phyloP scores from a whole-genome alignment of 1,284 basidiomycete genomes.

The Xanthoconium separans region DNA sequence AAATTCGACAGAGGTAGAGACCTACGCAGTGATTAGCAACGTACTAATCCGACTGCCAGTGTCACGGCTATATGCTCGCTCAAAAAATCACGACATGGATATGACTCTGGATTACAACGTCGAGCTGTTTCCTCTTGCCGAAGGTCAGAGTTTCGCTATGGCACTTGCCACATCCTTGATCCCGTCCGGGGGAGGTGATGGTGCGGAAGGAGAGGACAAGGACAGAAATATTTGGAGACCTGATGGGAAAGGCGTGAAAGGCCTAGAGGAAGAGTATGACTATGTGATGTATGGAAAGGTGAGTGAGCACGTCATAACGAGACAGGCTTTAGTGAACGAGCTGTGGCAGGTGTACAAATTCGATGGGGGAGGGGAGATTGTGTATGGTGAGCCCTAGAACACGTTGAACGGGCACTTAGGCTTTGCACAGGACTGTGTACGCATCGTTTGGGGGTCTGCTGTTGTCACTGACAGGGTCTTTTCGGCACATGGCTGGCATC shows the following conservation, averaged over 20 bases:
- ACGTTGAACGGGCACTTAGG: slow-evolving; percentile 4
- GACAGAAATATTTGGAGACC: slow-evolving; percentile 85
- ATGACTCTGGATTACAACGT: slow-evolving; percentile 90
- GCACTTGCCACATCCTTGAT: slow-evolving; percentile 84
- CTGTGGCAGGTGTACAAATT: slow-evolving; percentile 89
- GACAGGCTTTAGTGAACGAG: slow-evolving; percentile 13
- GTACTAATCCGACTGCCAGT: slow-evolving; percentile 42
- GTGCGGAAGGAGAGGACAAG: slow-evolving; percentile 60
- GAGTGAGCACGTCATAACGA: slow-evolving; percentile 43
- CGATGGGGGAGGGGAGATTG: slow-evolving; percentile 83
- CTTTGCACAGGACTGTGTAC: slow-evolving; percentile 77
- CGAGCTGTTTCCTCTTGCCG: slow-evolving; percentile 77
- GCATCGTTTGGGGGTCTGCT: slow-evolving; percentile 96
- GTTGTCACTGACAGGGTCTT: slow-evolving; percentile 92
- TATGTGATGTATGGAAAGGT: slow-evolving; percentile 98
- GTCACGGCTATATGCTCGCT: slow-evolving; percentile 81
- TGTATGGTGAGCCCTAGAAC: slow-evolving; percentile 48
- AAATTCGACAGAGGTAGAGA: slow-evolving; percentile 92
- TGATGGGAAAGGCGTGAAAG: slow-evolving; percentile 81
- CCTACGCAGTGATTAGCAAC: neutral
- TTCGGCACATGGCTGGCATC: slow-evolving; percentile 89
- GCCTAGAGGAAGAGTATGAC: slow-evolving; percentile 94
- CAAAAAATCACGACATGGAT: slow-evolving; percentile 87
- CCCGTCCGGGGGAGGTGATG: slow-evolving; percentile 53
- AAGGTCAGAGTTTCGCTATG: slow-evolving; percentile 78